Evolutionary conservation across 116 monocot species (phyloP), one percentile per base, ranked within the genome.

Genomic region (Iris pallida): DNA sequence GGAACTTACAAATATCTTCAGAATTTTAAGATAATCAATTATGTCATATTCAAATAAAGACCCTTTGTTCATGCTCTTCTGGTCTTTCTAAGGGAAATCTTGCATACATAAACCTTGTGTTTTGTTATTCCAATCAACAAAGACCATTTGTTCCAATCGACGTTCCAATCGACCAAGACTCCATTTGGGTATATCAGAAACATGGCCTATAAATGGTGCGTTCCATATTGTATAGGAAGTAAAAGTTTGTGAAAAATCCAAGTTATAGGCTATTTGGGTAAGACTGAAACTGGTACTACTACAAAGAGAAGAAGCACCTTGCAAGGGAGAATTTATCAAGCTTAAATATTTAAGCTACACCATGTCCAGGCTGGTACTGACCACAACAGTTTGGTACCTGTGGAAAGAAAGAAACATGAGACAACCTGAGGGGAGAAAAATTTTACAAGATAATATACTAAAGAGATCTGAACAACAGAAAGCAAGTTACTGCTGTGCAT

Each of bases 61-160:
- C 7, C 65, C 71, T 19, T 46, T 72, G 60, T 55, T 78, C 11
- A 45, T 44, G 59, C 51, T 71, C 13, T 61, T 67, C 42, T 59
- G 46, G 72, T 79, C 81, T 80, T 97, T 97, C 81, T 79, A 87
- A 65, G 92, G 97, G 46, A 97, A 97, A 79, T 97, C 97, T 87
- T 97, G 97, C 92, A 92, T 90, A 92, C 97, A 97, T 45, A 97
- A 75, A 55, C 92, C 97, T 71, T 97, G 97, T 41, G 77, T 92
- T 83, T 97, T 97, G 78, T 97, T 90, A 75, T 92, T 97, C 97
- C 97, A 97, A 44, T 97, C 97, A 64, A 90, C 87, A 77, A 87
- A 62, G 55, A 97, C 92, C 59, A 92, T 74, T 74, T 97, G 92
- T 69, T n/a, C n/a, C n/a, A n/a, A n/a, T 92, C 92, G 41, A 92